Evolutionary conservation across 192 early-diverging fungal genomes (phyloP), one percentile per base, ranked within the genome.

Genomic region (Coemansia reversa): DNA sequence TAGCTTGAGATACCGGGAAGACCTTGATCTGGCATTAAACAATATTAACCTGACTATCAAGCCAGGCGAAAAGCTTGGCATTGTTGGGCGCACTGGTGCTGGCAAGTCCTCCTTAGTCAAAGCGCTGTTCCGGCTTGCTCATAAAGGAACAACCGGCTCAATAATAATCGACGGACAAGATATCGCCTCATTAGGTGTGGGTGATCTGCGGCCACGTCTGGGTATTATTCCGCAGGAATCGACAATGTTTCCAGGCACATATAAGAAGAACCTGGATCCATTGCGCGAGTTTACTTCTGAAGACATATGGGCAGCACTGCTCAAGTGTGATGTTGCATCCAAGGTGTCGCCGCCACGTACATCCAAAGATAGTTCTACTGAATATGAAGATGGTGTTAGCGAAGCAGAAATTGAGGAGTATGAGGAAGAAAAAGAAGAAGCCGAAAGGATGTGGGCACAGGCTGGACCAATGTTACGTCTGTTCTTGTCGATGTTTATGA

Each of bases 161-260:
- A 93, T 94, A 29, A n/a, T 52, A 4, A 87, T 94, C 60, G 94
- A 94, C 64, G 90, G 86, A 7, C 65, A 88, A 9, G 84, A 92
- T 64, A 90, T 92, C 42, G 65, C 75, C 2, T 63, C 75, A 5
- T 70, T 93, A 14, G 91, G 89, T 3, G 32, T 76, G 53, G 25
- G 58, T 60, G 45, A 72, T 89, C 28, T 79, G 82, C 49, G 69
- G 84, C 20, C 70, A 52, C 33, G 88, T 87, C 65, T 84, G 84
- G 51, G 83, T 85, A 66, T 85, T 81, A 52, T 83, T 78, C n/a
- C n/a, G n/a, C n/a, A n/a, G n/a, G n/a, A n/a, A n/a, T n/a, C n/a
- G n/a, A n/a, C n/a, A n/a, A n/a, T n/a, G n/a, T n/a, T n/a, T n/a
- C n/a, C n/a, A n/a, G n/a, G n/a, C n/a, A n/a, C n/a, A n/a, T n/a